These are phyloP conservation scores for Trichoderma semiorbis DNA, from an alignment of 2,329 filamentous ascomycete species.

Conservation along the genomic window DNA sequence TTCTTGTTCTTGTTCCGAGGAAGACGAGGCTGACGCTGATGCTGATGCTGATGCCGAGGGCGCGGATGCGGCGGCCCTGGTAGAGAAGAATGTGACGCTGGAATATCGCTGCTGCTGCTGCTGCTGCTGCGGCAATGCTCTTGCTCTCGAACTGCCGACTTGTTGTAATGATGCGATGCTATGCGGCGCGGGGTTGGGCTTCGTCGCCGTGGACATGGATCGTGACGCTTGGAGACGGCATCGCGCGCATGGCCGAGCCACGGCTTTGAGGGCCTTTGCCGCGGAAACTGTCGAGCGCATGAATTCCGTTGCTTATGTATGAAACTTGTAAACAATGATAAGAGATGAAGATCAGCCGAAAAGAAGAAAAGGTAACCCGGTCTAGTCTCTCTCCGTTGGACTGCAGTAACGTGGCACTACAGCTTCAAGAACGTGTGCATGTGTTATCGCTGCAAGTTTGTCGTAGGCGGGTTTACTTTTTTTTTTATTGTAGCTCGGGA, in stretches of 20 bases:
- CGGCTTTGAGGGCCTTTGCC: conserved; percentile 26
- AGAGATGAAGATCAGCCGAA: background rate
- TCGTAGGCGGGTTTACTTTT: background rate
- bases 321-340: background rate
- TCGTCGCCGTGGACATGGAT: conserved; percentile 19
- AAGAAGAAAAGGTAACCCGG: background rate
- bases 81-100: background rate
- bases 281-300: conserved; percentile 28
- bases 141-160: background rate
- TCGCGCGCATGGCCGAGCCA: conserved; percentile 34
- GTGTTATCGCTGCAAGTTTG: background rate
- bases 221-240: conserved; percentile 31
- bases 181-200: background rate
- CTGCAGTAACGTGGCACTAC: background rate
- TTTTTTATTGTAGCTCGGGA: background rate
- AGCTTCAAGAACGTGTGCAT: background rate
- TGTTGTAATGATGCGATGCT: background rate
- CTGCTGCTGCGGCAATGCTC: background rate
- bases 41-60: conserved; percentile 2
- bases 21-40: background rate
- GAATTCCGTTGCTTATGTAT: background rate
- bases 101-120: background rate
- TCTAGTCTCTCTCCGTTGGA: background rate
- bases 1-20: background rate
- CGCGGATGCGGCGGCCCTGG: background rate